Percentiles rank a stretch among this genome's conserved stretches.
Conservation (phyloP, 2,329 filamentous ascomycete genomes). For the Dryadomyces sulphureus region DNA sequence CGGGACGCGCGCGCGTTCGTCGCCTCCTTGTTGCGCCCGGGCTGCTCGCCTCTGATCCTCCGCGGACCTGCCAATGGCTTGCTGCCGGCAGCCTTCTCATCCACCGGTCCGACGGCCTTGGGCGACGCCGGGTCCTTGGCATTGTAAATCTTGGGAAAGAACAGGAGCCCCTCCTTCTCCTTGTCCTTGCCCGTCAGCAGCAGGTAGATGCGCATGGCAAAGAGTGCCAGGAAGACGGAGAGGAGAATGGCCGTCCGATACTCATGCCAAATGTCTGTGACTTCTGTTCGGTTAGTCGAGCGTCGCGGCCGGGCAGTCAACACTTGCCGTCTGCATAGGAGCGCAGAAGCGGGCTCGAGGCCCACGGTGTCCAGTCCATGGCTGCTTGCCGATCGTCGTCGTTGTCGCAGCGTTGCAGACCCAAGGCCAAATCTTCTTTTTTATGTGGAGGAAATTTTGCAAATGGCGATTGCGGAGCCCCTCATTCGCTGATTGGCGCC, state of each 20-base stretch:
- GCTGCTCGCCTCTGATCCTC: constrained; percentile 26
- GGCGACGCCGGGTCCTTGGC: not conserved
- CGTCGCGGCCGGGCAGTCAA: too few relatives aligned
- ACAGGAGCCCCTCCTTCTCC: constrained; percentile 19
- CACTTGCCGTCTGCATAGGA: not conserved
- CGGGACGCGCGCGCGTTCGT: constrained; percentile 14
- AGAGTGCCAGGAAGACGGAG: constrained; percentile 21
- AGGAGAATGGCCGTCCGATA: constrained; percentile 30
- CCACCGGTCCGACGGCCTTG: constrained; percentile 1
- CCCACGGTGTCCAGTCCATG: constrained; percentile 7
- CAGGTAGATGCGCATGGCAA: constrained; percentile 26
- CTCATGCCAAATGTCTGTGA: constrained; percentile 29
- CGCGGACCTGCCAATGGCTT: constrained; percentile 25
- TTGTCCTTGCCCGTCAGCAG: constrained; percentile 17
- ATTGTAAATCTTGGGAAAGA: constrained; percentile 21
- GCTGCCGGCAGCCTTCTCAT: not conserved
- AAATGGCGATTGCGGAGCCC: not conserved
- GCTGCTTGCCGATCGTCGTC: not conserved
- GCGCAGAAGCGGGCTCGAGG: constrained; percentile 1
- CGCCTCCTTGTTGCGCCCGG: constrained; percentile 16
- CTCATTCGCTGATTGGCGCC: constrained; percentile 1
- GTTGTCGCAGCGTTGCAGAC: not conserved
- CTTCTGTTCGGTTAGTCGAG: constrained; percentile 6
- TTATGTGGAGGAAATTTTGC: not conserved
- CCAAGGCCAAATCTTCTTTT: not conserved